Evolutionary conservation across 2,329 filamentous ascomycete genomes (phyloP), one percentile per base, ranked within the genome.

Genomic region (Talaromyces sp.): DNA sequence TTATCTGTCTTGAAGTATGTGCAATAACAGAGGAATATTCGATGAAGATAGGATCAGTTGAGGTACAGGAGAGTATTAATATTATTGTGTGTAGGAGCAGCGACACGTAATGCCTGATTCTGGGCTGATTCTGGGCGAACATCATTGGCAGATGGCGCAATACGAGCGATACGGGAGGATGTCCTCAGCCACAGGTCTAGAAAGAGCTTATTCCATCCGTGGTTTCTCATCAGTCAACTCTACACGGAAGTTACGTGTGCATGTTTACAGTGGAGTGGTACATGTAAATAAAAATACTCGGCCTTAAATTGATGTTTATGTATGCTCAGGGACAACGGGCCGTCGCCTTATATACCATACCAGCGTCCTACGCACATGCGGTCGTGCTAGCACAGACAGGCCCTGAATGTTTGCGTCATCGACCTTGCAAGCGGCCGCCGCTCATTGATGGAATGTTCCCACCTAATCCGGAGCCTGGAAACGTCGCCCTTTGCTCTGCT

Each of bases 91-190:
- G 8, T 19, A 22, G n/a, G 9, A 45, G n/a, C 7, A 43, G 47
- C 10, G 27, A 25, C 49, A 56, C 52, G 52, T 56, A 56, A 56
- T 56, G 52, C 52, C 50, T 54, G 31, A 54, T 54, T 19, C 50
- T 13, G 50, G 17, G 5, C 50, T 54, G 31, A 54, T 54, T 19
- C 50, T 13, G 50, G 17, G 5, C 2, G 1, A 35, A 19, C 25
- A 15, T 27, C 2, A 54, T 54, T 54, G 50, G 50, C 50, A 54
- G 50, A 35, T 15, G 17, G 10, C 10, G 33, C 33, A 13, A 39
- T 56, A 56, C 52, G 52, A 22, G 33, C 31, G 19, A 39, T 56
- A 56, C 52, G 52, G 9, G 3, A 2, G 10, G 17, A 35, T 11
- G 52, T 37, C 22, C 33, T 56, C 50, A 56, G 52, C 52, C 33